phyloP scores from a whole-genome alignment of 1,284 basidiomycete species.

The Moesziomyces parantarcticus region DNA sequence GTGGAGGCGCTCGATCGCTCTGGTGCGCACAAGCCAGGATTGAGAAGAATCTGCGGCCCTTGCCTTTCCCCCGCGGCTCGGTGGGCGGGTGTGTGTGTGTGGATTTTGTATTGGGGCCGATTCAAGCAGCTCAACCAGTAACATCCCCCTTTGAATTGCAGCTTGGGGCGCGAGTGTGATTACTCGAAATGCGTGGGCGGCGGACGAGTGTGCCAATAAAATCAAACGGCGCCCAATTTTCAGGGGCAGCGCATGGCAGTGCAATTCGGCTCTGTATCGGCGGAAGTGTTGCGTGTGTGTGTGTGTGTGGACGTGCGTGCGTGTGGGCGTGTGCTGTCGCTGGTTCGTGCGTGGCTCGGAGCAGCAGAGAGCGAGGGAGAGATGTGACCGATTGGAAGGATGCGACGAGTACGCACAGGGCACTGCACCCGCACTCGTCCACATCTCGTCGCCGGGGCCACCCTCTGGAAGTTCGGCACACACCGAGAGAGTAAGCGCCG shows the following conservation, averaged over 20 bases:
- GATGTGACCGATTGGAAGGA: not conserved
- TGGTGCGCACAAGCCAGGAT: conserved; percentile 33
- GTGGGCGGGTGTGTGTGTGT: no score
- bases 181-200: no score
- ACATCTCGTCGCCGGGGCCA: not conserved
- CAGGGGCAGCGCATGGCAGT: not conserved
- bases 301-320: not conserved
- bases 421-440: no score
- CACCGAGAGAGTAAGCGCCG: not conserved
- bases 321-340: not conserved
- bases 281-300: not conserved
- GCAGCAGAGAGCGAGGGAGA: no score
- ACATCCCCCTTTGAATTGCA: not conserved
- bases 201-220: no score
- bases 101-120: not conserved
- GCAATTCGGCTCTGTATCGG: not conserved
- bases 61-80: not conserved
- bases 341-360: no score
- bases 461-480: not conserved
- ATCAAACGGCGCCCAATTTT: no score
- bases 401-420: no score
- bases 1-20: no score
- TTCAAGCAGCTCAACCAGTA: not conserved
- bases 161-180: no score
- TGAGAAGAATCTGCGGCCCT: conserved; percentile 45